These are phyloP conservation scores for Lagenidium sp. DNA, from an alignment of 352 stramenopile genomes.

Conservation along the genomic window DNA sequence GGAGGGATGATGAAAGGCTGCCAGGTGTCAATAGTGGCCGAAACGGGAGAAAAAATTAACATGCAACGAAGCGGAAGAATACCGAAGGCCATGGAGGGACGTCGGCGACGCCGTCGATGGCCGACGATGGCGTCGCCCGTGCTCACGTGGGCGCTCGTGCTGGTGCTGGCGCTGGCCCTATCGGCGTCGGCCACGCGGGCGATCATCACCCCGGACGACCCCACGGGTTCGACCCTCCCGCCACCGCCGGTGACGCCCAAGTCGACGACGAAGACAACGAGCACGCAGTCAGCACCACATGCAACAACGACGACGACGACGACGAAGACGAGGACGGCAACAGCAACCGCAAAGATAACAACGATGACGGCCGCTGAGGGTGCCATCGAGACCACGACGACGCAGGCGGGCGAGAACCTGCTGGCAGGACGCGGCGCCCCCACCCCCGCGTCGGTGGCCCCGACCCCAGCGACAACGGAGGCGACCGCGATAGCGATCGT, in stretches of 20 bases:
- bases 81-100: no score
- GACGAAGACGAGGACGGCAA: neutral
- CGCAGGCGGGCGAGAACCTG: neutral
- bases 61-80: no score
- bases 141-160: neutral
- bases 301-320: neutral
- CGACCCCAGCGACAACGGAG: constrained; percentile 1
- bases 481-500: neutral
- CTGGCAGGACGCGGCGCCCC: neutral
- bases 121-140: no score
- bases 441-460: neutral
- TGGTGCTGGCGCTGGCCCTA: neutral
- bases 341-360: neutral
- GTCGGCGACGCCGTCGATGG: no score
- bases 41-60: no score
- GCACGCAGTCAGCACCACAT: neutral
- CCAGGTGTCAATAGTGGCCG: no score
- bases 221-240: neutral
- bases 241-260: neutral
- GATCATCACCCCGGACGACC: constrained; percentile 23
- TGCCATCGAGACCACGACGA: neutral
- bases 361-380: no score
- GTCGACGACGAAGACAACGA: neutral
- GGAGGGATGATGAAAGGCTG: no score
- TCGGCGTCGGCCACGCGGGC: neutral